Evolutionary conservation across 208 protist genomes (phyloP).

Genomic region (Kentomonas sorsogonicus): DNA sequence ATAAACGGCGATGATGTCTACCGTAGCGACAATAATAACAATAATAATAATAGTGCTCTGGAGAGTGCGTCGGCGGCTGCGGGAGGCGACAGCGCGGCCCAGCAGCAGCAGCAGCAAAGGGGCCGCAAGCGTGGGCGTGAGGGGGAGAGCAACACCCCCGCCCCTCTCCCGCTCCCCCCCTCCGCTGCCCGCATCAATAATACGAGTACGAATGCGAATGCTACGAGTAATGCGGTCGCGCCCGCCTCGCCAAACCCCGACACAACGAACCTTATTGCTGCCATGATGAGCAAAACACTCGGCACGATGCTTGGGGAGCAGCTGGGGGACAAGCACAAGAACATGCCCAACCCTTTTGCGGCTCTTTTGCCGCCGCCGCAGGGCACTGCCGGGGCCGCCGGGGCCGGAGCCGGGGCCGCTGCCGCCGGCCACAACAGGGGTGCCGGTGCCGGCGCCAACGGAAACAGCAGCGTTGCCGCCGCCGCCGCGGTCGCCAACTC

Average conservation of each 20-base stretch:
- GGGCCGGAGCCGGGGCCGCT: background rate
- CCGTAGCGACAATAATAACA: constrained; percentile 1
- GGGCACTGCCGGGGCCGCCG: no score
- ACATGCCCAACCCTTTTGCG: background rate
- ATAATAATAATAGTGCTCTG: background rate
- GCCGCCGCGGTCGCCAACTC: constrained; percentile 1
- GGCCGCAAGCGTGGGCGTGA: background rate
- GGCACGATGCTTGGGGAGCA: no score
- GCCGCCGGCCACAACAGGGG: background rate
- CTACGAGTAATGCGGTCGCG: no score
- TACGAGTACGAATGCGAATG: no score
- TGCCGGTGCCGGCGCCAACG: background rate
- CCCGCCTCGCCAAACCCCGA: no score
- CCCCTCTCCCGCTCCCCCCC: background rate
- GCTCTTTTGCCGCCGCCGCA: background rate
- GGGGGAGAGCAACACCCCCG: constrained; percentile 2
- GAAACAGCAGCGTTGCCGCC: background rate
- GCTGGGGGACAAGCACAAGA: no score
- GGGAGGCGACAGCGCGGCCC: background rate
- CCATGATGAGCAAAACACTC: no score
- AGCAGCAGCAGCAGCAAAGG: background rate
- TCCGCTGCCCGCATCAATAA: no score
- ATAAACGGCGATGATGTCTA: background rate
- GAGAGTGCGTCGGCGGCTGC: background rate
- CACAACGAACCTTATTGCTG: no score